Base-by-base conservation (phyloP, 768 basidiomycete genomes). In the Mycena venus region DNA sequence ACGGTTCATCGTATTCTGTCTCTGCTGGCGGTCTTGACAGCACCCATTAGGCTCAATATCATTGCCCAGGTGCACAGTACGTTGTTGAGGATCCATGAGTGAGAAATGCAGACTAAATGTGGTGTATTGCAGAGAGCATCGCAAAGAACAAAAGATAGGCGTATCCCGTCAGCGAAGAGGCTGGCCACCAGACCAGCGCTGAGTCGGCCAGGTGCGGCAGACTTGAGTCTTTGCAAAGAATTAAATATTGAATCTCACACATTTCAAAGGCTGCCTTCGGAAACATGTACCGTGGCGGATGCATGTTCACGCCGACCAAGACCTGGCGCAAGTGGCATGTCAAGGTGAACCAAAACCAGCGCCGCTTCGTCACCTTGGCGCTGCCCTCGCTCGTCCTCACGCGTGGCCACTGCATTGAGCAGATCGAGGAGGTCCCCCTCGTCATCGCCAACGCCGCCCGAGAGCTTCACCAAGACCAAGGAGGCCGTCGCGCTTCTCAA, bases 281-380 rank as follows among this genome's bases (percentile, higher is more conserved):
- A 82, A 99, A 99, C 94, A 99, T 99, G 98, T 99, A 97, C 90
- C 95, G 98, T 86, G 97, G 98, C 83, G 98, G 98, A 90, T 96
- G 98, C 84, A 99, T 99, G 98, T 99, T 99, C 87, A 97, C 98
- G 34, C 98, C 98, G 21, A 99, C 98, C 88, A 99, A 98, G 90
- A 95, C 93, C 83, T 99, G 97, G 98, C 94, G 98, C 87, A 97
- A 93, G 86, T 99, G 98, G 98, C 98, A 99, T 88, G 95, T 99
- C 89, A 99, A 99, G 90, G 95, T 98, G 73, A 97, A 97, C 93
- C 95, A 97, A 90, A 98, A 97, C 91, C 97, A 99, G 88, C 95
- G 95, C 84, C 95, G 98, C 77, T 99, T 96, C 85, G 98, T 98
- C 68, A 92, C 95, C 76, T 98, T 98, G 64, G 98, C 98, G 55